A percentile compares a stretch with the other conserved stretches of the same genome.
These are phyloP conservation scores for Conidiobolus incongruus DNA, from an alignment of 371 early-diverging fungal species.

Conservation along the genomic window DNA sequence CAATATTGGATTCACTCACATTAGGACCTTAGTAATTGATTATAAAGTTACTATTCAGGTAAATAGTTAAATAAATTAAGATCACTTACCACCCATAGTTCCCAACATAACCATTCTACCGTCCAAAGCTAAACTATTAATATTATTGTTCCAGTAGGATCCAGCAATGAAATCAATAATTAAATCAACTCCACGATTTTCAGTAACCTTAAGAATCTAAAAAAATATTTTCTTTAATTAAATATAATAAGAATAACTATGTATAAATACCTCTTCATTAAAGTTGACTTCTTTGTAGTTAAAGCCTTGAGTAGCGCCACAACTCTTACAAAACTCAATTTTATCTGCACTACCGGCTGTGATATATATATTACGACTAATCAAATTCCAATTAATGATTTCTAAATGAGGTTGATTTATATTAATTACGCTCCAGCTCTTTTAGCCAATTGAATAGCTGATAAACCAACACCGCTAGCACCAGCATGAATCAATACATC, in stretches of 20 bases:
- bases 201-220: conserved; percentile 25
- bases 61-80: background rate
- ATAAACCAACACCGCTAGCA: conserved; percentile 49
- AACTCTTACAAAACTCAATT: conserved; percentile 25
- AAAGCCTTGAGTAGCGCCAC: conserved; percentile 49
- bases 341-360: conserved; percentile 47
- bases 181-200: conserved; percentile 34
- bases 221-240: too few species aligned
- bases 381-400: background rate
- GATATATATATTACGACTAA: conserved; percentile 23
- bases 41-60: background rate
- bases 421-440: conserved; percentile 28
- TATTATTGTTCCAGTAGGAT: conserved; percentile 34
- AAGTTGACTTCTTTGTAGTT: conserved; percentile 46
- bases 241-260: too few species aligned
- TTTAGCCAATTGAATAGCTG: conserved; percentile 54
- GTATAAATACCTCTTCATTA: conserved; percentile 18
- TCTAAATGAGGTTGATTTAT: background rate
- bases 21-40: conserved; percentile 10
- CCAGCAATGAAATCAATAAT: conserved; percentile 50
- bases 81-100: conserved; percentile 27
- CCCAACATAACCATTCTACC: conserved; percentile 50
- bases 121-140: conserved; percentile 34
- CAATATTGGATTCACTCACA: conserved; percentile 22
- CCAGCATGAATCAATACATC: conserved; percentile 58